Percentiles rank a stretch among this genome's conserved stretches.
These are phyloP conservation scores for Polytrichum formosum DNA, from an alignment of 225 moss, liverwort and hornwort species.

Conservation along the genomic window DNA sequence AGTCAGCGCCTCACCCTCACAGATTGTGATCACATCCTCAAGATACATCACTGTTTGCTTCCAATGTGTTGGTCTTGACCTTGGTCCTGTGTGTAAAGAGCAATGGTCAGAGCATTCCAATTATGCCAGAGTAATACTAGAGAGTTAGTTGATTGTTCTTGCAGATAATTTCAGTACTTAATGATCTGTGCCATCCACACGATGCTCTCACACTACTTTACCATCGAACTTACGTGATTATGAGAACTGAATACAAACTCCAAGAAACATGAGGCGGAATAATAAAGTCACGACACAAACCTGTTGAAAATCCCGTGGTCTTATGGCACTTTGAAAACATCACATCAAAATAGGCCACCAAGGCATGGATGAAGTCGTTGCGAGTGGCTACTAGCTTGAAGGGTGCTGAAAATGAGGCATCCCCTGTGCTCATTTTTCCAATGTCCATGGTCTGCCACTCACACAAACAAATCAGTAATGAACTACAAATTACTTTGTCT, in stretches of 20 bases:
- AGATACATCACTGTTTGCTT: constrained; percentile 99
- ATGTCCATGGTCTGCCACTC: constrained; percentile 90
- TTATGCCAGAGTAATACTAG: too few species aligned
- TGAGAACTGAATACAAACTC: too few species aligned
- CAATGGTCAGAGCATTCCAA: too few species aligned
- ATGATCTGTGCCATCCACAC: too few species aligned
- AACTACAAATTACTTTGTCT: too few species aligned
- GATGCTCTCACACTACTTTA: too few species aligned
- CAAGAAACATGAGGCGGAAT: too few species aligned
- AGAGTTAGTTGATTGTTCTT: too few species aligned
- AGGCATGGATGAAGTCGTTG: constrained; percentile 93
- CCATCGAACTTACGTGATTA: too few species aligned
- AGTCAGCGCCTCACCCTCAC: constrained; percentile 86
- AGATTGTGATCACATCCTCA: constrained; percentile 90
- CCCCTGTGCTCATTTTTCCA: constrained; percentile 82
- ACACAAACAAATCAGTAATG: constrained; percentile 5
- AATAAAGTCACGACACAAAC: constrained; percentile 23
- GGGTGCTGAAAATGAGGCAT: constrained; percentile 91
- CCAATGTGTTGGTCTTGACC: constrained; percentile 94
- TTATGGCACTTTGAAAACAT: constrained; percentile 95
- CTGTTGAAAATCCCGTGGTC: constrained; percentile 92
- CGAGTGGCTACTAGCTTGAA: constrained; percentile 92
- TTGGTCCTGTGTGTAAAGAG: constrained; percentile 55
- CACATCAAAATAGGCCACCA: constrained; percentile 97
- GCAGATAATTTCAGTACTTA: too few species aligned